Percentiles rank a stretch among this genome's conserved stretches.
phyloP scores from a whole-genome alignment of 371 early-diverging fungal species.

The Rozella allomycis region DNA sequence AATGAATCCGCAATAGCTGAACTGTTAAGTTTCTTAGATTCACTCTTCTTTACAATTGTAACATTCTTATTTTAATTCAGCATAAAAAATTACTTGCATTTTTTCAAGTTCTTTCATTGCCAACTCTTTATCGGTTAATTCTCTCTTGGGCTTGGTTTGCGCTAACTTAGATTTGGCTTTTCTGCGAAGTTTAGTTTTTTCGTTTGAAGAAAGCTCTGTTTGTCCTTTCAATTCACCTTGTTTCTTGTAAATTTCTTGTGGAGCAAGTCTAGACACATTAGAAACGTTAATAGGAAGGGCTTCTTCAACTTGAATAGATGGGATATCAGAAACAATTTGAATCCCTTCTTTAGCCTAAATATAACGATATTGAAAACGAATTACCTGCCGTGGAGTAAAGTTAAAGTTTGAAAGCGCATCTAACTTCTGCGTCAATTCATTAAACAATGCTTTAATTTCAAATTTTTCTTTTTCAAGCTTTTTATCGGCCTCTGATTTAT shows the following conservation, averaged over 20 bases:
- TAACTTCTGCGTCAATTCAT: conserved; percentile 46
- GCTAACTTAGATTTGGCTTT: no score
- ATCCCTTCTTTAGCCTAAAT: conserved; percentile 39
- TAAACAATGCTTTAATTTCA: conserved; percentile 50
- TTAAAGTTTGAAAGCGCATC: conserved; percentile 83
- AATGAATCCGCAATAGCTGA: no score
- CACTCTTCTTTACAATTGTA: no score
- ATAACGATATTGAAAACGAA: no score
- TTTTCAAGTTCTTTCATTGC: no score
- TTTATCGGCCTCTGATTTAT: conserved; percentile 14
- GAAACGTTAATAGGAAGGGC: conserved; percentile 69
- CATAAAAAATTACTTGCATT: no score
- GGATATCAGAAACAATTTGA: conserved; percentile 49
- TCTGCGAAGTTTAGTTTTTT: no score
- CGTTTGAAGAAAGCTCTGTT: conserved; percentile 21
- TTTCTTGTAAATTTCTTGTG: conserved; percentile 53
- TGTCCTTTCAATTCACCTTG: conserved; percentile 18
- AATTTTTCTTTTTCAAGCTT: conserved; percentile 34
- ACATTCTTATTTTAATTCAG: no score
- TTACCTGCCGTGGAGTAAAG: no score
- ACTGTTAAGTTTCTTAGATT: no score
- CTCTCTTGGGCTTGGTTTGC: no score
- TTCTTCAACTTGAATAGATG: conserved; percentile 85
- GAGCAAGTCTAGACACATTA: conserved; percentile 57
- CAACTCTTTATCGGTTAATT: no score